Percentiles rank a stretch among this genome's conserved stretches.
phyloP scores from a whole-genome alignment of 805 yeast species.

The Metschnikowia rubicola region DNA sequence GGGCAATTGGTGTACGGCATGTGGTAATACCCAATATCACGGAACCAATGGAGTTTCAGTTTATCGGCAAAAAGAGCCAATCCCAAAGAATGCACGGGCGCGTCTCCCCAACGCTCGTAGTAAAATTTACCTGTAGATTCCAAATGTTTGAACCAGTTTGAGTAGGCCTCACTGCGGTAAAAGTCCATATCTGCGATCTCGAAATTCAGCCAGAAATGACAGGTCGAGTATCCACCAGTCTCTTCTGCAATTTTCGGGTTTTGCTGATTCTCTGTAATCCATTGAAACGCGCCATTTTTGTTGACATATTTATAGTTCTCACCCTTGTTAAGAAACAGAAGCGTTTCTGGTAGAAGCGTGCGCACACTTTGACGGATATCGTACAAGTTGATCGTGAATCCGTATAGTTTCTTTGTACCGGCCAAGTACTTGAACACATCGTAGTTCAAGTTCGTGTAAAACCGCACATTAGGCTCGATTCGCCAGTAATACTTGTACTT shows the following conservation, averaged over 20 bases:
- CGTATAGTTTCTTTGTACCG: constrained; percentile 64
- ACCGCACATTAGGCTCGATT: constrained; percentile 69
- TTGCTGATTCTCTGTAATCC: constrained; percentile 50
- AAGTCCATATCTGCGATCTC: constrained; percentile 86
- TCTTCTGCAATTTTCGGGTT: constrained; percentile 41
- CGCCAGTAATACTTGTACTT: constrained; percentile 76
- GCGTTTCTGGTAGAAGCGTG: constrained; percentile 67
- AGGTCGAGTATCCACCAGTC: constrained; percentile 56
- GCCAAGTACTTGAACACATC: constrained; percentile 76
- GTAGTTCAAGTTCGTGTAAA: constrained; percentile 66
- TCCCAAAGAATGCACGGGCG: constrained; percentile 83
- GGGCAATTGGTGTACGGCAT: constrained; percentile 79
- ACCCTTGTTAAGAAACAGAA: constrained; percentile 51
- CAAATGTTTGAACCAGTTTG: constrained; percentile 56
- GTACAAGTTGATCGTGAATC: constrained; percentile 65
- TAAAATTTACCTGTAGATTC: constrained; percentile 78
- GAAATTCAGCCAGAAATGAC: constrained; percentile 90
- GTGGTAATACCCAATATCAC: constrained; percentile 78
- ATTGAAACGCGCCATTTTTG: constrained; percentile 48
- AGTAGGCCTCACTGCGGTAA: constrained; percentile 64
- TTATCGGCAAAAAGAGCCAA: constrained; percentile 68
- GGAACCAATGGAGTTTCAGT: constrained; percentile 74
- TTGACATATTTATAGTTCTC: constrained; percentile 56
- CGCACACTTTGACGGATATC: constrained; percentile 64
- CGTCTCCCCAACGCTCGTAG: constrained; percentile 93